Evolutionary conservation across 2,329 filamentous ascomycete species (phyloP), one percentile per base, ranked within the genome.

Genomic region (Didymella keratinophila): DNA sequence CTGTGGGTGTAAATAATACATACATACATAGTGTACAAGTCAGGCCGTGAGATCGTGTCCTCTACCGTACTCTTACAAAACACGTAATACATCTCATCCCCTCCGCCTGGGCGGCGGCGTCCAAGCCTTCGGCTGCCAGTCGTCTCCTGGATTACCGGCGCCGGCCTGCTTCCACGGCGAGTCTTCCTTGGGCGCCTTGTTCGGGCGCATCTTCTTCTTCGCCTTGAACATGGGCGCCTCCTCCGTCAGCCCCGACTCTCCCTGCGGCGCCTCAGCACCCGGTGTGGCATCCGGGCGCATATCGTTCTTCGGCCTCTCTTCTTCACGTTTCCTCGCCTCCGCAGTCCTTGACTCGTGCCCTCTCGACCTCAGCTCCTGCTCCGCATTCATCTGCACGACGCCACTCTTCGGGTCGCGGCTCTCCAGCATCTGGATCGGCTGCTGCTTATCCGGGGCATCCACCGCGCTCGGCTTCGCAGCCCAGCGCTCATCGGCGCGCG

Each of bases 401-500:
- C 80, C 77, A 4, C 73, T 72, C 28, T 76, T 76, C 5, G 76
- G 72, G 53, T 83, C 80, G 52, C 75, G 75, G 21, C 79, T 75
- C 36, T 78, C 75, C 12, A 81, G 77, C 39, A 80, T 78, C 41
- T 81, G 80, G n/a, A 70, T 65, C 3, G 81, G 78, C 57, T 84
- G 81, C 54, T 82, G 78, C 36, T 78, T 79, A 41, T 80, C 76
- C 1, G 85, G 86, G 52, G 79, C 79, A 67, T 88, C 86, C 36
- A 89, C 80, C 58, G 80, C 84, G 4, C 83, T 86, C 1, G 85
- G 81, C 63, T 86, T 83, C 47, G 80, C 81, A 9, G 82, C 85
- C 86, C 86, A 89, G 62, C 85, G 78, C 61, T 84, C 83, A 69
- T 89, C 86, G 37, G 87, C 87, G 42, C 83, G 76, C 45, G 79